Evolutionary conservation across 257 asterid species (phyloP).

Genomic region (Henckelia pumila): DNA sequence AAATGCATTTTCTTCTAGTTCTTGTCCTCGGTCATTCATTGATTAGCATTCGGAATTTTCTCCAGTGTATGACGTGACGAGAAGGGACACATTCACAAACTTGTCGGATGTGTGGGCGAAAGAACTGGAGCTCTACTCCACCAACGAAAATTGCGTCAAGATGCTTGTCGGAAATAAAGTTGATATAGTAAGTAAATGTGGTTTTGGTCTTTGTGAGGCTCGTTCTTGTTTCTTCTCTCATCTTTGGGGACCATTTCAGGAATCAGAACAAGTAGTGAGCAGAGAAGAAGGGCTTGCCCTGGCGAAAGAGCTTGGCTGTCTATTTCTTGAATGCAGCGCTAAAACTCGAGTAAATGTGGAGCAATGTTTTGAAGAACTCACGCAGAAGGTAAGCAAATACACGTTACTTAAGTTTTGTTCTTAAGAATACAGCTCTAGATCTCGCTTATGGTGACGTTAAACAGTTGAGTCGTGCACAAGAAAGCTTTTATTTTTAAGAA

Average conservation of each 20-base stretch:
- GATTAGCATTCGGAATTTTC: conserved; percentile 12
- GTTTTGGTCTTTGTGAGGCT: neutral
- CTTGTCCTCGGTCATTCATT: conserved; percentile 4
- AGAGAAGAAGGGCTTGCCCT: conserved; percentile 77
- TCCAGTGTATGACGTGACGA: conserved; percentile 84
- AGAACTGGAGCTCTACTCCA: conserved; percentile 80
- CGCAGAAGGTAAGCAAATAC: conserved; percentile 52
- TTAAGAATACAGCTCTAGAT: neutral
- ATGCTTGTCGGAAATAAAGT: conserved; percentile 95
- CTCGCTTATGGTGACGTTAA: neutral
- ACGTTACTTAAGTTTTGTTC: conserved; percentile 8
- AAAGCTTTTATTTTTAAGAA: too few species aligned
- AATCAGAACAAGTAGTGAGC: conserved; percentile 71
- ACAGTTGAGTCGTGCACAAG: neutral
- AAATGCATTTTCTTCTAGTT: neutral
- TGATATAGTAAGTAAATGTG: conserved; percentile 53
- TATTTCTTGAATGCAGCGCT: conserved; percentile 89
- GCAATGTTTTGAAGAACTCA: conserved; percentile 73
- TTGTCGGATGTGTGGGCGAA: conserved; percentile 87
- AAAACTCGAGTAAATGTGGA: conserved; percentile 86
- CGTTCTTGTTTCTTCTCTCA: conserved; percentile 15
- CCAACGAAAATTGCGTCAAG: conserved; percentile 75
- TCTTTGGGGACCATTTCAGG: conserved; percentile 43
- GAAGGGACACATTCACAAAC: conserved; percentile 81
- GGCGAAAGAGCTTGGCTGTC: conserved; percentile 75